Evolutionary conservation across 1,284 basidiomycete genomes (phyloP), one percentile per base, ranked within the genome.

Genomic region (Golubevia sp.): DNA sequence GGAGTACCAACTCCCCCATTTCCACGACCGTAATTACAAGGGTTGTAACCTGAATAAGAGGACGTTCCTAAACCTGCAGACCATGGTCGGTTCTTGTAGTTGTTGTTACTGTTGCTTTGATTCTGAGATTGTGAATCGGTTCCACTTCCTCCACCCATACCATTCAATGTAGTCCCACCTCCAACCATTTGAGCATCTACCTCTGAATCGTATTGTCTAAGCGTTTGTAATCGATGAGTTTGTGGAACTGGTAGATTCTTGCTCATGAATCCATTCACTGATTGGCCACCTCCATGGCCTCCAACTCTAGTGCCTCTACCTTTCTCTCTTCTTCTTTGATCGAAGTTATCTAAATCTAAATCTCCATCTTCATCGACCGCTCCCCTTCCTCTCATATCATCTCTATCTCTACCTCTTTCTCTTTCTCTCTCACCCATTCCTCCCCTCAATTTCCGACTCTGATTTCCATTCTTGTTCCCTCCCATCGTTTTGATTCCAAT

Each of bases 381-480:
- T 21, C 8, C 48, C 18, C 48, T 49, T 15, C 48, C n/a, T 15
- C 8, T 26, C 53, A 18, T 20, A 23, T 57, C 70, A 21, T 59
- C 62, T 6, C 53, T 26, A 21, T 18, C 18, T 13, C 54, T 63
- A 56, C 18, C 58, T 63, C n/a, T 58, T 62, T n/a, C 59, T 49
- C 25, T 56, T 66, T 38, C 38, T 70, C 68, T 48, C 34, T 24
- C 18, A 8, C 34, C 15, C 34, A 23, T 18, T 6, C n/a, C n/a
- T n/a, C n/a, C n/a, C n/a, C n/a, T n/a, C n/a, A n/a, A n/a, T n/a
- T n/a, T n/a, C n/a, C n/a, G n/a, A n/a, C n/a, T n/a, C n/a, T n/a
- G n/a, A n/a, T n/a, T n/a, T n/a, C n/a, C n/a, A n/a, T n/a, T n/a
- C n/a, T n/a, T n/a, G n/a, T n/a, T n/a, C n/a, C n/a, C n/a, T n/a